A percentile compares a stretch with the other conserved stretches of the same genome.
phyloP scores from a whole-genome alignment of 805 yeast genomes.

The Candida qinlingensis region DNA sequence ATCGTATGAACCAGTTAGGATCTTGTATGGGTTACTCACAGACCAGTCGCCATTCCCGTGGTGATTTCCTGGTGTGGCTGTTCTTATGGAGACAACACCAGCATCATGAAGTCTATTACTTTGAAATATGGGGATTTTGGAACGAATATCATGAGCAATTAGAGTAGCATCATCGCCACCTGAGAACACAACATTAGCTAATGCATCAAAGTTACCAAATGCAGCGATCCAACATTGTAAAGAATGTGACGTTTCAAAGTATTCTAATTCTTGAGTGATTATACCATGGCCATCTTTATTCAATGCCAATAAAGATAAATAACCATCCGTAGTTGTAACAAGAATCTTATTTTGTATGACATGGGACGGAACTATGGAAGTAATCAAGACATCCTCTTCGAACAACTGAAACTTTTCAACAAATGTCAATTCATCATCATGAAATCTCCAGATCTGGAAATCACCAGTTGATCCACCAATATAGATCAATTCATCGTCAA shows the following conservation, averaged over 20 bases:
- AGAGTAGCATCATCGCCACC: conserved; percentile 89
- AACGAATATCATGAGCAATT: conserved; percentile 65
- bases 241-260: conserved; percentile 40
- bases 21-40: conserved; percentile 34
- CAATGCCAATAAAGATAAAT: conserved; percentile 35
- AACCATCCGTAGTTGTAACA: conserved; percentile 68
- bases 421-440: conserved; percentile 6
- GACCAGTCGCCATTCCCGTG: conserved; percentile 38
- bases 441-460: conserved; percentile 55
- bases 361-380: conserved; percentile 60
- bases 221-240: conserved; percentile 89
- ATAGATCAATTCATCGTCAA: conserved; percentile 40
- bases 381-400: conserved; percentile 46
- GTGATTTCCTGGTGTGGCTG: conserved; percentile 37
- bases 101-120: conserved; percentile 70
- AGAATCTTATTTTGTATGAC: conserved; percentile 32
- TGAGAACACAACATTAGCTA: conserved; percentile 57
- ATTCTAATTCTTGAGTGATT: conserved; percentile 20
- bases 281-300: background rate
- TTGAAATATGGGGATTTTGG: conserved; percentile 28
- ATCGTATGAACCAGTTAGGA: conserved; percentile 93
- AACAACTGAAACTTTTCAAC: conserved; percentile 39
- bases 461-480: conserved; percentile 83
- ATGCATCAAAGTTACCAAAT: conserved; percentile 51
- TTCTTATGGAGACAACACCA: conserved; percentile 81